Percentiles rank a stretch among this genome's conserved stretches.
phyloP scores from a whole-genome alignment of 2,329 filamentous ascomycete genomes.

The Botrytis cinerea region DNA sequence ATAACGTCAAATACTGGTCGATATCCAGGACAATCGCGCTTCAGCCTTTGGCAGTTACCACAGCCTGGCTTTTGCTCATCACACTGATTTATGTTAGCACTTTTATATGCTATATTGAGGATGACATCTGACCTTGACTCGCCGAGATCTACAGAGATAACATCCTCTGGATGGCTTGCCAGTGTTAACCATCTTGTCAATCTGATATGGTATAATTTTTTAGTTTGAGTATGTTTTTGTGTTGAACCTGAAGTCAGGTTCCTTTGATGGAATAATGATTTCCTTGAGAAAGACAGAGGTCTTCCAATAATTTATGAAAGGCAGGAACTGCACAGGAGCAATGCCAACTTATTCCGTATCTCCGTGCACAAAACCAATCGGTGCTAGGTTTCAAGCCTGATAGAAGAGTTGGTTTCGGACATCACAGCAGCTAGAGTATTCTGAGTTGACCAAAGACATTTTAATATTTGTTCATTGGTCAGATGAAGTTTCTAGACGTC shows the following conservation, averaged over 20 bases:
- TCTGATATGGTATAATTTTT: not conserved
- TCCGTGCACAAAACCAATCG: conserved; percentile 8
- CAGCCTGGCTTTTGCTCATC: conserved; percentile 35
- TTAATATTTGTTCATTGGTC: not conserved
- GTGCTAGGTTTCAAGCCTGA: conserved; percentile 17
- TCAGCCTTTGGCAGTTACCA: conserved; percentile 24
- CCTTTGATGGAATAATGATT: not conserved
- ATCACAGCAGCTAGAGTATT: not conserved
- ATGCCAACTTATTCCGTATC: not conserved
- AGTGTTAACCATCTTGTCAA: conserved; percentile 20
- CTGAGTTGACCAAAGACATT: not conserved
- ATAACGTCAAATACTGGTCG: conserved; percentile 19
- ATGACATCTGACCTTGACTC: conserved; percentile 26
- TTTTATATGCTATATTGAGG: not conserved
- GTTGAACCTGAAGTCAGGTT: not conserved
- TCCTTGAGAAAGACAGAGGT: not conserved
- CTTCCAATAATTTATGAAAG: not conserved
- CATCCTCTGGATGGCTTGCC: conserved; percentile 28
- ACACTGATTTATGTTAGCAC: conserved; percentile 12
- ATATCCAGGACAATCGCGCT: conserved; percentile 22
- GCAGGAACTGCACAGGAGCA: not conserved
- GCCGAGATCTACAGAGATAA: conserved; percentile 28
- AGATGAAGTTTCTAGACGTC: not conserved
- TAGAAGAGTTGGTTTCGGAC: not conserved
- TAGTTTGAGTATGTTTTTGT: not conserved